These are phyloP conservation scores for Agrostemma githago DNA, from an alignment of 148 eudicot species.

Conservation along the genomic window DNA sequence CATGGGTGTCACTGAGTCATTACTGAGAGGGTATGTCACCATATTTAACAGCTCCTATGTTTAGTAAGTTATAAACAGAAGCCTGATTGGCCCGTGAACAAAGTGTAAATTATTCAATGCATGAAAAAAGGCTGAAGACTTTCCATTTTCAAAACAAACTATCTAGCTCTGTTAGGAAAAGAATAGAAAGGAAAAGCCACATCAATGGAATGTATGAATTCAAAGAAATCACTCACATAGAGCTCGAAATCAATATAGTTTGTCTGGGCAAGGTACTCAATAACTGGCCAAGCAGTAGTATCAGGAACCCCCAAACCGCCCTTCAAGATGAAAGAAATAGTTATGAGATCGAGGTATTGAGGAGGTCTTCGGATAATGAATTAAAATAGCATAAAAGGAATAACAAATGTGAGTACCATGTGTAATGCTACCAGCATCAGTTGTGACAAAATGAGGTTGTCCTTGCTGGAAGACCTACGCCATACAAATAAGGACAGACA, in stretches of 20 bases:
- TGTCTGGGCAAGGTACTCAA: conserved; percentile 82
- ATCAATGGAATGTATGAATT: not conserved
- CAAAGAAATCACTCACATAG: conserved; percentile 48
- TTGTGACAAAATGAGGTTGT: conserved; percentile 58
- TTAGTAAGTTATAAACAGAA: too few relatives aligned
- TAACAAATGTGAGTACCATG: conserved; percentile 44
- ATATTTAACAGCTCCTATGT: too few relatives aligned
- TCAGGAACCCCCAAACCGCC: conserved; percentile 94
- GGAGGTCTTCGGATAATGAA: too few relatives aligned
- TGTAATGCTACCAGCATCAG: conserved; percentile 64
- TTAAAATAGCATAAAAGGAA: not conserved
- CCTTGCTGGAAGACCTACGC: conserved; percentile 67
- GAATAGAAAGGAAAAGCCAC: not conserved
- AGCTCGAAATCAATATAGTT: conserved; percentile 76
- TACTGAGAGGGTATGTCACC: too few relatives aligned
- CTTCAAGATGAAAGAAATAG: conserved; percentile 30
- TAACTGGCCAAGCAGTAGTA: conserved; percentile 71
- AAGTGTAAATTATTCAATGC: too few relatives aligned
- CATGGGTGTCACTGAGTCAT: too few relatives aligned
- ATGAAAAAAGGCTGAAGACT: too few relatives aligned
- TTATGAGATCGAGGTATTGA: not conserved
- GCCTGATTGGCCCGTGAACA: too few relatives aligned
- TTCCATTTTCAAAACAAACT: too few relatives aligned
- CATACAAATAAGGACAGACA: conserved; percentile 14
- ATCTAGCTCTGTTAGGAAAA: too few relatives aligned